Evolutionary conservation across 164 flowering plant species (phyloP), one percentile per base, ranked within the genome.

Genomic region (Berberis vulgaris): DNA sequence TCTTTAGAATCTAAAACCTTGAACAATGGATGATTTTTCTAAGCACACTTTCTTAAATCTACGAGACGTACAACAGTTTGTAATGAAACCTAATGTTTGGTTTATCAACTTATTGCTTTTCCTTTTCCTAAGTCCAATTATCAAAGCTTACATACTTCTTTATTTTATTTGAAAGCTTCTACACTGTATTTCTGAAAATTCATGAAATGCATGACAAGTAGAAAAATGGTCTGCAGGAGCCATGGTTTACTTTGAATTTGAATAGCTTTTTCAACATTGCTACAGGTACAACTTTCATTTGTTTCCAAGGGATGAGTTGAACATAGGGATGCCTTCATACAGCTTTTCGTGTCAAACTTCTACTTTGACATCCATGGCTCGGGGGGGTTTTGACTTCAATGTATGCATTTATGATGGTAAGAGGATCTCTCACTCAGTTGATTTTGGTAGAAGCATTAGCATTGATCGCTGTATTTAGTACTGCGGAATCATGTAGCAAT

Each of bases 331-430:
- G 88, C 96, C 98, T 5, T 80, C 84, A 54, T 88, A 88, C 65
- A 85, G 80, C 69, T 89, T 89, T 74, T 80, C 87, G n/a, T 89
- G 89, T 72, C 98, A 89, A 73, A 69, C 93, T 41, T 86, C 98
- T 12, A 70, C 70, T 74, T 77, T 92, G 76, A 72, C 78, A 3
- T 72, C 96, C 43, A 85, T 92, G 96, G 97, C 89, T 13, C 76
- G 68, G 41, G 82, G 84, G 73, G 98, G 90, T 43, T 86, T 88
- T 75, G 94, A 89, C 67, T 89, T 89, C 49, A 89, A 89, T 75
- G 71, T 71, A 54, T 92, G 97, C 76, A 81, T 92, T 68, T 77
- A 84, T 69, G 82, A 92, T 69, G 98, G 98, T 92, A 73, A 79
- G 78, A 39, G 26, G 26, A 41, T 55, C 4, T 53, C 12, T 43